Evolutionary conservation across 73 alveolate species (phyloP).

Genomic region (Paramecium biaurelia): DNA sequence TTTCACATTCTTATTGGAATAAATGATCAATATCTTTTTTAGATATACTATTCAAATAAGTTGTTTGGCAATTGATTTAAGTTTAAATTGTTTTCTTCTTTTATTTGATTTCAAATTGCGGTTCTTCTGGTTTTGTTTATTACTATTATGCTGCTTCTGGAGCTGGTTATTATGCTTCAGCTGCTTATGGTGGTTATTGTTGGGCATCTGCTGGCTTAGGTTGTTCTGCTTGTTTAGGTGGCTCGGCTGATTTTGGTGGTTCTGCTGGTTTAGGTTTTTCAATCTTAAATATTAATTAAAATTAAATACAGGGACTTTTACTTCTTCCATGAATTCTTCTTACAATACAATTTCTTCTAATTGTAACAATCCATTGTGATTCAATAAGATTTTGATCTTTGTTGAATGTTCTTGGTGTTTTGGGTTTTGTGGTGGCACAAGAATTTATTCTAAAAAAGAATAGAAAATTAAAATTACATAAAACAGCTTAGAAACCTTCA

Average conservation of each 20-base stretch:
- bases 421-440: slow-evolving; percentile 67
- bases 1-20: slow-evolving; percentile 60
- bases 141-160: slow-evolving; percentile 53
- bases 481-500: slow-evolving; percentile 65
- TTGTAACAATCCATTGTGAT: slow-evolving; percentile 68
- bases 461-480: not conserved
- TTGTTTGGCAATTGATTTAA: slow-evolving; percentile 49
- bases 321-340: slow-evolving; percentile 72
- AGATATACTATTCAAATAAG: slow-evolving; percentile 45
- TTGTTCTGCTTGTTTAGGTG: not conserved
- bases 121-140: slow-evolving; percentile 43
- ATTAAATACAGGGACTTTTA: slow-evolving; percentile 15
- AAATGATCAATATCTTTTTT: slow-evolving; percentile 54
- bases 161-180: slow-evolving; percentile 57
- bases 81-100: slow-evolving; percentile 69
- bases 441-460: slow-evolving; percentile 51
- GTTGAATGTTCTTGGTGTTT: slow-evolving; percentile 68
- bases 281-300: not conserved
- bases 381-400: slow-evolving; percentile 69
- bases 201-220: not conserved
- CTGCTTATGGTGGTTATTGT: not conserved
- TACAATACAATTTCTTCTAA: slow-evolving; percentile 73
- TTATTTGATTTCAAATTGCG: slow-evolving; percentile 69
- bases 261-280: slow-evolving; percentile 55
- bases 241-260: not conserved